Conservation (phyloP, 2,329 filamentous ascomycete genomes). For the Helicocarpus griseus region DNA sequence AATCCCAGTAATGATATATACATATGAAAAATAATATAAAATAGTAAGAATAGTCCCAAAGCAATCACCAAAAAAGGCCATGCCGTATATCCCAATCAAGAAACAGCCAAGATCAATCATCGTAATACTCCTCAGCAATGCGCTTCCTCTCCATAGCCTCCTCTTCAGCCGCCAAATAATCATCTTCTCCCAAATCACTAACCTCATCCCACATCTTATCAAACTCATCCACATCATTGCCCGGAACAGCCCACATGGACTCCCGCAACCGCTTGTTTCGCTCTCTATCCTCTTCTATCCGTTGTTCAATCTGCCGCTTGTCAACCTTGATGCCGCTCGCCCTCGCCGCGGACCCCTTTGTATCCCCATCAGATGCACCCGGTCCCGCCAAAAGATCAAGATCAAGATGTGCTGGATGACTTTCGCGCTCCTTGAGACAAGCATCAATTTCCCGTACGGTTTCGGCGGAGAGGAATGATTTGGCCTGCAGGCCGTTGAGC, state of each 20-base stretch:
- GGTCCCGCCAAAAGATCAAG: constrained; percentile 26
- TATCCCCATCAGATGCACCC: constrained; percentile 16
- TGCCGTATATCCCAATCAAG: not conserved
- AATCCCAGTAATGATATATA: not conserved
- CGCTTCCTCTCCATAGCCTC: constrained; percentile 51
- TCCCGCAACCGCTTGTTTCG: constrained; percentile 85
- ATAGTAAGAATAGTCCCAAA: not conserved
- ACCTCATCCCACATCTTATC: constrained; percentile 77
- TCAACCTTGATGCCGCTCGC: constrained; percentile 50
- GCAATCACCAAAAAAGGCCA: not conserved
- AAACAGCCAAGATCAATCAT: not conserved
- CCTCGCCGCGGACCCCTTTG: constrained; percentile 12
- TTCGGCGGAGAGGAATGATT: constrained; percentile 62
- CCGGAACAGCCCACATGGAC: constrained; percentile 80
- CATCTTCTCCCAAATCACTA: constrained; percentile 80
- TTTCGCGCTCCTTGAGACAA: constrained; percentile 69
- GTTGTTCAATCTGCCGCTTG: constrained; percentile 83
- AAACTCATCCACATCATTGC: constrained; percentile 59
- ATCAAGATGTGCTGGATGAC: constrained; percentile 48
- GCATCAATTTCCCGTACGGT: constrained; percentile 73
- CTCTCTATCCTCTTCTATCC: constrained; percentile 94
- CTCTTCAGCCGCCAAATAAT: constrained; percentile 66
- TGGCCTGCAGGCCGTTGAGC: constrained; percentile 58
- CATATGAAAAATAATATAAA: not conserved
- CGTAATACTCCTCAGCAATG: constrained; percentile 27